Conservation (phyloP, 2,329 filamentous ascomycete genomes). For the Talaromyces sp. region DNA sequence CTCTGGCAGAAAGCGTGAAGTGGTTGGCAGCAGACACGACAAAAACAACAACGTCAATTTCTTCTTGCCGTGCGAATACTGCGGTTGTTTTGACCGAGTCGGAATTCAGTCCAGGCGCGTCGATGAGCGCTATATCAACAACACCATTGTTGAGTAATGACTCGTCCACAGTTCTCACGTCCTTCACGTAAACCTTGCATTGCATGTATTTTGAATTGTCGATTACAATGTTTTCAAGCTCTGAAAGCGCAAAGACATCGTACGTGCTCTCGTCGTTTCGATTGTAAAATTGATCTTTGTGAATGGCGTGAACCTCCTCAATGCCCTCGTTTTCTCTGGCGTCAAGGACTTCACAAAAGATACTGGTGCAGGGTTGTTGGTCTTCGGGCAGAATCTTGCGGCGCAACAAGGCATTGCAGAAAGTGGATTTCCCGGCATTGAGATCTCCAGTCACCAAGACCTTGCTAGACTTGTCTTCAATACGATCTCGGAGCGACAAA, state of each 20-base stretch:
- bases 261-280: constrained; percentile 92
- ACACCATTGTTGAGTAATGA: constrained; percentile 95
- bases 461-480: constrained; percentile 96
- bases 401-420: constrained; percentile 93
- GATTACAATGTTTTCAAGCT: constrained; percentile 82
- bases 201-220: constrained; percentile 86
- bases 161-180: constrained; percentile 82
- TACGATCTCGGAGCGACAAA: constrained; percentile 78
- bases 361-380: constrained; percentile 95
- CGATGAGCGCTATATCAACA: constrained; percentile 95
- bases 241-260: constrained; percentile 70
- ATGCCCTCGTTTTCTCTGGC: constrained; percentile 82
- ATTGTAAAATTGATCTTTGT: constrained; percentile 73
- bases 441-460: constrained; percentile 92
- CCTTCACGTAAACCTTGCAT: constrained; percentile 95
- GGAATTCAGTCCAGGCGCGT: constrained; percentile 90
- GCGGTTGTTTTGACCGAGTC: constrained; percentile 97
- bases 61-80: constrained; percentile 93
- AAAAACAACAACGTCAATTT: constrained; percentile 98
- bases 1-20: constrained; percentile 94
- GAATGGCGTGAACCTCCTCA: constrained; percentile 94
- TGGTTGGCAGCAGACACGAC: constrained; percentile 97
- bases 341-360: constrained; percentile 96
- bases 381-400: constrained; percentile 93
- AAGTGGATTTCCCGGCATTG: constrained; percentile 97